phyloP scores from a whole-genome alignment of 2,329 filamentous ascomycete species.

The Fusarium brevicatenulatum region DNA sequence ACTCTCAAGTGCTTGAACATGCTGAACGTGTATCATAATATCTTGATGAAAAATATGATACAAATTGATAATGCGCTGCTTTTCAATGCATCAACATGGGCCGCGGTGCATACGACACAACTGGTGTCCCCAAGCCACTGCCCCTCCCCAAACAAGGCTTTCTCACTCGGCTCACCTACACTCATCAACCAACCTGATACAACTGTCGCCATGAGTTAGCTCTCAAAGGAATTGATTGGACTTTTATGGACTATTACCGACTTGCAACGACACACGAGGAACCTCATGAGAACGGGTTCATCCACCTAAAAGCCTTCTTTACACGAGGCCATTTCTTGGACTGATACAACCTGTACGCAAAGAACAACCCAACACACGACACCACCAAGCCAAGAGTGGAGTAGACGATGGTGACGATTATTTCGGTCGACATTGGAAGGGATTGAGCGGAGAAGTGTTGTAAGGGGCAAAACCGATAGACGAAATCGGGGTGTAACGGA shows the following conservation, averaged over 20 bases:
- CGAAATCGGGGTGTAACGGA: background rate
- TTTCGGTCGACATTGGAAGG: background rate
- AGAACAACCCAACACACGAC: background rate
- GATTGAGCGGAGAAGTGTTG: background rate
- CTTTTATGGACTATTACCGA: fast-evolving
- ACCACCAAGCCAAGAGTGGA: background rate
- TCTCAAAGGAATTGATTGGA: background rate
- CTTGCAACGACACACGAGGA: too few species aligned
- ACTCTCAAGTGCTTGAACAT: background rate
- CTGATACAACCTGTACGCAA: background rate
- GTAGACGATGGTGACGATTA: background rate
- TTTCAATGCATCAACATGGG: background rate
- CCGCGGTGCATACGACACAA: background rate
- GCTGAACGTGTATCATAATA: background rate
- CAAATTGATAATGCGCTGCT: background rate
- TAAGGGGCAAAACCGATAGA: background rate
- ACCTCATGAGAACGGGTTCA: background rate
- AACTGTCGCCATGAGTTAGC: background rate
- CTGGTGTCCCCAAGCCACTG: background rate
- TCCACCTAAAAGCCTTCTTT: background rate
- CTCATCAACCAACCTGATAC: too few species aligned
- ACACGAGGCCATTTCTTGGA: background rate
- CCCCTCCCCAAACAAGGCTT: background rate
- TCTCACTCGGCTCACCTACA: background rate
- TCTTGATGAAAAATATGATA: background rate